Evolutionary conservation across 148 eudicot species (phyloP), one percentile per base, ranked within the genome.

Genomic region (Hydrangea macrophylla): DNA sequence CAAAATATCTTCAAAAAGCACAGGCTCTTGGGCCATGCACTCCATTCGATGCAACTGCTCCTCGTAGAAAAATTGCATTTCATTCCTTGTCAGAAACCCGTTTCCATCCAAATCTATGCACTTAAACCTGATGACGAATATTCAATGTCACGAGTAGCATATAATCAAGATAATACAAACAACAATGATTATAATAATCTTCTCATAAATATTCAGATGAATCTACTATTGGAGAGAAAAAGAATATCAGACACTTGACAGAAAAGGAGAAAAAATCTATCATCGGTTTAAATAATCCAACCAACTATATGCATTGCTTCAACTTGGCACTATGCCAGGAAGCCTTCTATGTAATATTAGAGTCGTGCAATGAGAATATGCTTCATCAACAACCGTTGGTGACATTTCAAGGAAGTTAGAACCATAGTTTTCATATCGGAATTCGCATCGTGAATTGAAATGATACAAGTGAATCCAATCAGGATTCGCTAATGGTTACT

Each of bases 11-110:
- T 93, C 98, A 82, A 90, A 93, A 40, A 88, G 92, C 61, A 90
- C 98, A 58, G 98, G 95, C 76, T 93, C 98, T 72, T 93, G 98
- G 70, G 92, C 95, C 92, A 93, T 93, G 79, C 96, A 93, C 74
- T 93, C 98, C 96, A 93, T 93, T 65, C 98, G 83, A 75, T 90
- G 98, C 82, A 93, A 81, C 81, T 94, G 98, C 80, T 94, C 98
- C 78, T 90, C 98, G 12, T 94, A 94, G 65, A 88, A 94, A 74
- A 90, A 93, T 75, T 90, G 98, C 92, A 93, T 77, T 85, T 93
- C 96, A 55, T 93, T 90, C 68, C 95, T 81, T 13, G 98, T 88
- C 61, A 93, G 58, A 60, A 90, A 40, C 39, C 90, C 95, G 79
- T 93, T 93, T 58, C 89, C 98, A 73, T 93, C 98, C 80, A 93